phyloP scores from a whole-genome alignment of 306 rosid species.

The Cicer pinnatifidum region DNA sequence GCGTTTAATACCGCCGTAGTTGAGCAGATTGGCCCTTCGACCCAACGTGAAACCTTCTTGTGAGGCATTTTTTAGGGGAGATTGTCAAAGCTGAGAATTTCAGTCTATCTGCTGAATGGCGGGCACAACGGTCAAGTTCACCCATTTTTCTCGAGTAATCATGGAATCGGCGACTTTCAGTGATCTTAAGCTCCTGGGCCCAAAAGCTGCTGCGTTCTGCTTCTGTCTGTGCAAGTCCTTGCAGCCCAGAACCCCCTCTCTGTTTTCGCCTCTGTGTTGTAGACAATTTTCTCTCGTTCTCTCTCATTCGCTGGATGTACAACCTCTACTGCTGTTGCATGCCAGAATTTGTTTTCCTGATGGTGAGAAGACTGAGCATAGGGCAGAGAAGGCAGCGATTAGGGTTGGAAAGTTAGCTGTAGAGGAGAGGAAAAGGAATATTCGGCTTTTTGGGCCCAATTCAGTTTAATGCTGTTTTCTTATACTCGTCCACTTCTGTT shows the following conservation, averaged over 20 bases:
- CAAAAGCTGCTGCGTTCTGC: not conserved
- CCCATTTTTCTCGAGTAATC: not conserved
- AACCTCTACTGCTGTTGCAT: not conserved
- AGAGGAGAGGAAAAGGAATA: not conserved
- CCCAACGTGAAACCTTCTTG: not conserved
- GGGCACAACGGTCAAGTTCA: not conserved
- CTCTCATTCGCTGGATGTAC: not conserved
- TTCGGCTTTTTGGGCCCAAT: not conserved
- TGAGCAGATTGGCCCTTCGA: not conserved
- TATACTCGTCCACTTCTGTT: not conserved
- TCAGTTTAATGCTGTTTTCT: not conserved
- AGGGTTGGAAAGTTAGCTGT: slow-evolving; percentile 1
- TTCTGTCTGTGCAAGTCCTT: not conserved
- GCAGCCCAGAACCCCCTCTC: slow-evolving; percentile 1
- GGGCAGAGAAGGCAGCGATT: not conserved
- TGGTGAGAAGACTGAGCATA: not conserved
- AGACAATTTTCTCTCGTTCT: not conserved
- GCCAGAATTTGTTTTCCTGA: too few species aligned
- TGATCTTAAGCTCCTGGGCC: not conserved
- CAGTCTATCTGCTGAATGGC: not conserved
- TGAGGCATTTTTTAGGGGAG: not conserved
- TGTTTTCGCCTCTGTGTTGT: not conserved
- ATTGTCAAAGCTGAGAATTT: not conserved
- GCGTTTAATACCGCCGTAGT: not conserved
- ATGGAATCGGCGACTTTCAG: not conserved